Conservation (phyloP, 495 filamentous ascomycete genomes). For the Tuber indicum region DNA sequence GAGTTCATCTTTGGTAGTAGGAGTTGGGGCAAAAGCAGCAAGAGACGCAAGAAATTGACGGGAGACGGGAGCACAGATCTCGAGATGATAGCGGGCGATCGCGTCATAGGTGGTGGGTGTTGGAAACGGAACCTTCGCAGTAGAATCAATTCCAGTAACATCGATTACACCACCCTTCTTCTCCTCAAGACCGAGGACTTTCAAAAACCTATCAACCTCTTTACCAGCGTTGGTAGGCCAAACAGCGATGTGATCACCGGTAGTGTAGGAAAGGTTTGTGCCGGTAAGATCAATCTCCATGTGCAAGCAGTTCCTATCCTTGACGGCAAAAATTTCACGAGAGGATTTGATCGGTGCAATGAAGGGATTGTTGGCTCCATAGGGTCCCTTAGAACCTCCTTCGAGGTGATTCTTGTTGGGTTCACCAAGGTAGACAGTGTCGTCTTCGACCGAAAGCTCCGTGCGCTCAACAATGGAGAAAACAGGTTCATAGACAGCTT, state of each 20-base stretch:
- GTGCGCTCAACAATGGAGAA: conserved; percentile 77
- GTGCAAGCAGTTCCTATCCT: conserved; percentile 91
- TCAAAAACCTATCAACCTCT: conserved; percentile 86
- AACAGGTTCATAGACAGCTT: conserved; percentile 90
- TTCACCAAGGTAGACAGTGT: conserved; percentile 89
- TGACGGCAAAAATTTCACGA: conserved; percentile 81
- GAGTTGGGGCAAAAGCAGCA: conserved; percentile 83
- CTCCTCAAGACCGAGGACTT: conserved; percentile 63
- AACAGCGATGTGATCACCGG: conserved; percentile 92
- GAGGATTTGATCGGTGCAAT: conserved; percentile 92
- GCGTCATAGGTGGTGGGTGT: conserved; percentile 96
- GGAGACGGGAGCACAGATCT: conserved; percentile 90
- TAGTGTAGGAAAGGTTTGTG: conserved; percentile 84
- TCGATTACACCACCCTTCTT: conserved; percentile 81
- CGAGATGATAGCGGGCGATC: conserved; percentile 90
- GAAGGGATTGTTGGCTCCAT: conserved; percentile 93
- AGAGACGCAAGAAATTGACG: conserved; percentile 88
- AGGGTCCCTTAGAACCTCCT: conserved; percentile 76
- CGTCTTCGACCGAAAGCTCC: conserved; percentile 64
- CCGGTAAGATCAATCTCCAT: conserved; percentile 89
- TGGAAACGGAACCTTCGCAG: conserved; percentile 94
- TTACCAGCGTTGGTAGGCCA: conserved; percentile 95
- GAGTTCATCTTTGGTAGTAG: conserved; percentile 76
- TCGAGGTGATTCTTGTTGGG: conserved; percentile 94
- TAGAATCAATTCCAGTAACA: conserved; percentile 88